These are phyloP conservation scores for Actinomortierella wolfii DNA, from an alignment of 371 early-diverging fungal genomes.

Conservation along the genomic window DNA sequence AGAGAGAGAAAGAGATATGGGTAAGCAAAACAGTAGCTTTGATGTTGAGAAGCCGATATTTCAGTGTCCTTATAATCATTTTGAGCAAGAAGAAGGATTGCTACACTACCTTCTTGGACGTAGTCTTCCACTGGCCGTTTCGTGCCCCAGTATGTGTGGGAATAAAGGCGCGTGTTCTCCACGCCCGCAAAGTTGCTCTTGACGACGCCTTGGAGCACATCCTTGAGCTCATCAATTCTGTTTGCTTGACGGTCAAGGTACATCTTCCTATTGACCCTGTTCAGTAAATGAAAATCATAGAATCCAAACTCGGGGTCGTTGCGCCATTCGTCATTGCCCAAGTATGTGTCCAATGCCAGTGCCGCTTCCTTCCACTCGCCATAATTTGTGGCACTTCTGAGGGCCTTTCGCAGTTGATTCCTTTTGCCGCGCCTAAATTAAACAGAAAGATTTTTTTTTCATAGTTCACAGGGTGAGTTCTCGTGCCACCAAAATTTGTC, in stretches of 20 bases:
- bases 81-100: neutral
- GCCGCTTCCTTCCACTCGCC: slow-evolving; percentile 78
- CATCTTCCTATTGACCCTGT: slow-evolving; percentile 63
- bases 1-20: neutral
- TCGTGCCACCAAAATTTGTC: slow-evolving; percentile 11
- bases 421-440: slow-evolving; percentile 60
- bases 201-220: slow-evolving; percentile 65
- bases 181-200: slow-evolving; percentile 84
- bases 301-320: slow-evolving; percentile 60
- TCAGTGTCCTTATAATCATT: neutral
- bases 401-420: slow-evolving; percentile 52
- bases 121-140: slow-evolving; percentile 80
- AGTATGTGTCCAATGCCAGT: slow-evolving; percentile 66
- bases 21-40: neutral
- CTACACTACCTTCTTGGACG: slow-evolving; percentile 70
- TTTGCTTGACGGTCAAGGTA: slow-evolving; percentile 17
- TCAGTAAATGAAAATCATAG: slow-evolving; percentile 73
- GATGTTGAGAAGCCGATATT: neutral
- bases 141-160: slow-evolving; percentile 78
- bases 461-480: neutral
- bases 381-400: slow-evolving; percentile 60
- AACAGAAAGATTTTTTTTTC: neutral
- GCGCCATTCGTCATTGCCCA: slow-evolving; percentile 79
- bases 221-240: slow-evolving; percentile 33
- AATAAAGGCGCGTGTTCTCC: slow-evolving; percentile 78